Percentiles rank a stretch among this genome's conserved stretches.
phyloP scores from a whole-genome alignment of 2,329 filamentous ascomycete genomes.

The Ceratocystis papillata region DNA sequence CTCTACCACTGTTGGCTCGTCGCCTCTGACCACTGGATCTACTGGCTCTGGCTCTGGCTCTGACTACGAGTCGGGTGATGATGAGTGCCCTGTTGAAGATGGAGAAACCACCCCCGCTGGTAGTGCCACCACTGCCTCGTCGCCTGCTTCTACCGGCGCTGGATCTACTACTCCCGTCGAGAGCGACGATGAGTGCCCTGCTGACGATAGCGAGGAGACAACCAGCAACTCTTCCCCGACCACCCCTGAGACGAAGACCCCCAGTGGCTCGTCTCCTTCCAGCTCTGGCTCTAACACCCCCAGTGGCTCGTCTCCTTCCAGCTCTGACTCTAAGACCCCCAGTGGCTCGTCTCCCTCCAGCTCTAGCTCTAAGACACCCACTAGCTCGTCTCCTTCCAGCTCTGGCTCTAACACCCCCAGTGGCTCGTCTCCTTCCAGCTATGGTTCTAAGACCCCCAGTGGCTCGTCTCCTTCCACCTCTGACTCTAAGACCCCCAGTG shows the following conservation, averaged over 20 bases:
- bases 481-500: too few species aligned
- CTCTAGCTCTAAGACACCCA: too few species aligned
- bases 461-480: neutral
- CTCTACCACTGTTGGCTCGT: neutral
- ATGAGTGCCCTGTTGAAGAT: conserved; percentile 16
- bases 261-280: neutral
- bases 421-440: neutral
- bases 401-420: too few species aligned
- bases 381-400: too few species aligned
- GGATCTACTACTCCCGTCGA: neutral
- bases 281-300: neutral
- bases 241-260: neutral
- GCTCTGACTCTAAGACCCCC: neutral
- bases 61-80: conserved; percentile 10
- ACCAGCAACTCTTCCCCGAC: neutral
- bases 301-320: neutral
- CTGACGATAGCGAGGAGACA: conserved; percentile 5
- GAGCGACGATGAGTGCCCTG: conserved; percentile 10
- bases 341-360: neutral
- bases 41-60: neutral
- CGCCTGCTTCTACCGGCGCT: neutral
- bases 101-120: neutral
- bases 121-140: conserved; percentile 10
- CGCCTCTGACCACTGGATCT: conserved; percentile 2
- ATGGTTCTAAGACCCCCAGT: too few species aligned